A percentile compares a stretch with the other conserved stretches of the same genome.
phyloP scores from a whole-genome alignment of 2,329 filamentous ascomycete genomes.

The Arthrobotrys pseudoclavata region DNA sequence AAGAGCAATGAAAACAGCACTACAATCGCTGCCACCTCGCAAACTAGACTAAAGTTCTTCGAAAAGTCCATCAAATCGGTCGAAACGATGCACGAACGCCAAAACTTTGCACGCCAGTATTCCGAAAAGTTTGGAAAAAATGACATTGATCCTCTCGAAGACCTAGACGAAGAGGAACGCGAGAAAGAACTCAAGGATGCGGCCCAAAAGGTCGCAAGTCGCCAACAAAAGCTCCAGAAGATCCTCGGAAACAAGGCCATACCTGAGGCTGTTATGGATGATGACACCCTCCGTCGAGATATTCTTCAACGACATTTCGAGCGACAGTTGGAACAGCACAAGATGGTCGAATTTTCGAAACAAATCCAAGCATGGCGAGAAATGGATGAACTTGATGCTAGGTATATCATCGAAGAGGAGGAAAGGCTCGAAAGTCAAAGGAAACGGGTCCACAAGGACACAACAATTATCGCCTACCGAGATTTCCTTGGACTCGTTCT shows the following conservation, averaged over 20 bases:
- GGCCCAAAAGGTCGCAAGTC: not conserved
- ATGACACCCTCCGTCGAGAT: not conserved
- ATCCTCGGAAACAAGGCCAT: slow-evolving; percentile 21
- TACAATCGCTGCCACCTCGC: not conserved
- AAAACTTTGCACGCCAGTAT: not conserved
- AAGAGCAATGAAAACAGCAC: not conserved
- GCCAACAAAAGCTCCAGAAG: slow-evolving; percentile 20
- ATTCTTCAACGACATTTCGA: slow-evolving; percentile 6
- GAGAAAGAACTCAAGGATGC: slow-evolving; percentile 15
- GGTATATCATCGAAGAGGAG: not conserved
- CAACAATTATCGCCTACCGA: not conserved
- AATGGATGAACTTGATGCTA: not conserved
- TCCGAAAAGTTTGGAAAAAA: not conserved
- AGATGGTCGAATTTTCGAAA: not conserved
- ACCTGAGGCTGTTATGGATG: not conserved
- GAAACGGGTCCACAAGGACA: not conserved
- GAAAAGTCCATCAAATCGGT: not conserved
- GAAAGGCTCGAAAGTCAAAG: not conserved
- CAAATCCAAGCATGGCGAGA: not conserved
- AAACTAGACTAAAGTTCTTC: not conserved
- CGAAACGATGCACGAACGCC: slow-evolving; percentile 5
- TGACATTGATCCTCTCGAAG: slow-evolving; percentile 16
- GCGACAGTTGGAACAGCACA: slow-evolving; percentile 1
- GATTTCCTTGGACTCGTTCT: slow-evolving; percentile 12
- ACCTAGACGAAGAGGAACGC: slow-evolving; percentile 12